phyloP scores from a whole-genome alignment of 768 basidiomycete genomes.

The Lanmaoa pseudosensibilis region DNA sequence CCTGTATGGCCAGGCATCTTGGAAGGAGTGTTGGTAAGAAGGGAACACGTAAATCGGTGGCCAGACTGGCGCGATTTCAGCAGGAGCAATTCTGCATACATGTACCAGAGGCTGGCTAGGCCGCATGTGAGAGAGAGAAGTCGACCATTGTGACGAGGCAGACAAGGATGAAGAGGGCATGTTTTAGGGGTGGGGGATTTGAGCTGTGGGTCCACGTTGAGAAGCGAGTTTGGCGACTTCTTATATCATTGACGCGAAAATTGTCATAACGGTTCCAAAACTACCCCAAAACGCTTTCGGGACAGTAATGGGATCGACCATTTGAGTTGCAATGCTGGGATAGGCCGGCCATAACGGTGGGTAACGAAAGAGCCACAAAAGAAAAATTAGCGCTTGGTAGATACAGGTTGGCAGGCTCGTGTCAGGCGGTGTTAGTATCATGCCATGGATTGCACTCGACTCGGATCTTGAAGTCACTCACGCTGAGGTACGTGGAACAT shows the following conservation, averaged over 20 bases:
- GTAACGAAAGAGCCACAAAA: background rate
- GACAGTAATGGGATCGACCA: background rate
- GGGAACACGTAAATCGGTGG: background rate
- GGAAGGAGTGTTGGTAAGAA: background rate
- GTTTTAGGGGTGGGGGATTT: background rate
- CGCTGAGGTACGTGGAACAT: too few relatives aligned
- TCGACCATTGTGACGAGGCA: background rate
- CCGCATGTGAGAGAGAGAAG: background rate
- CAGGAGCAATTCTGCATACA: too few relatives aligned
- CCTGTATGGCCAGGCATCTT: background rate
- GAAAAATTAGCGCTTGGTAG: background rate
- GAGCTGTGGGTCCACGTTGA: background rate
- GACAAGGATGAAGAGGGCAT: background rate
- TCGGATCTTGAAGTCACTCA: background rate
- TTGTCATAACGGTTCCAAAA: background rate
- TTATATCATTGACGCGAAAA: background rate
- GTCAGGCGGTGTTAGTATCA: background rate
- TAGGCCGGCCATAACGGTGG: background rate
- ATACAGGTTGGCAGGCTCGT: slow-evolving; percentile 4
- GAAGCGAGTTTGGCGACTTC: background rate
- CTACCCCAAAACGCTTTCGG: too few relatives aligned
- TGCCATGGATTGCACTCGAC: background rate
- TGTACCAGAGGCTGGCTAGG: too few relatives aligned
- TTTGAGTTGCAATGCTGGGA: background rate
- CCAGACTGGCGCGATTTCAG: background rate